Evolutionary conservation across 257 asterid species (phyloP).

Genomic region (Parsonsia alboflavescens): DNA sequence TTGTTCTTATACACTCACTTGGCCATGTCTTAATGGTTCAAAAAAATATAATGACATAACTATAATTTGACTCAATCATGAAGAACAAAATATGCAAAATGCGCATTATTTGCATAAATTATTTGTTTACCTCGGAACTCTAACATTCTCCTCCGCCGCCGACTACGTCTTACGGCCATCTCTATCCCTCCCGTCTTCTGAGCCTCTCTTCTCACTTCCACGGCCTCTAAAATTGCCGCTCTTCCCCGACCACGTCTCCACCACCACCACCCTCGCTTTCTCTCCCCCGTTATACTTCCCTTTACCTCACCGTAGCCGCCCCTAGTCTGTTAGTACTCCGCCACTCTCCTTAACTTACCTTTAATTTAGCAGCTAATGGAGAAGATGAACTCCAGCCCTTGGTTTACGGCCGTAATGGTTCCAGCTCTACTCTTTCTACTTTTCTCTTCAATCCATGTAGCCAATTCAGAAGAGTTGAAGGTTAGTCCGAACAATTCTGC

Average conservation of each 20-base stretch:
- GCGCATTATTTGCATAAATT: too few species aligned
- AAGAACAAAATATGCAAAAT: too few species aligned
- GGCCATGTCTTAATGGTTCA: too few species aligned
- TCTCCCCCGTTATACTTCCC: not conserved
- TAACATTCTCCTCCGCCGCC: too few species aligned
- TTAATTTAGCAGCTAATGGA: not conserved
- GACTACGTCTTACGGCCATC: too few species aligned
- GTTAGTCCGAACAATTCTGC: constrained; percentile 17
- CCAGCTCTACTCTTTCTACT: not conserved
- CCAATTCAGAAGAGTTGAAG: constrained; percentile 12
- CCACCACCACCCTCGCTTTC: not conserved
- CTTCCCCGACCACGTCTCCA: not conserved
- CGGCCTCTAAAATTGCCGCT: not conserved
- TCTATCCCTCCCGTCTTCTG: too few species aligned
- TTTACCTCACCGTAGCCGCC: not conserved
- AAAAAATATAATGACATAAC: too few species aligned
- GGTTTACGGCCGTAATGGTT: not conserved
- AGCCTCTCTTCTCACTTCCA: too few species aligned
- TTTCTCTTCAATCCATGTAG: not conserved
- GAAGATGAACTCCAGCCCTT: not conserved
- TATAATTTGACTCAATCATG: too few species aligned
- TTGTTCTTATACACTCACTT: too few species aligned
- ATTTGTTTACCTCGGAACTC: too few species aligned
- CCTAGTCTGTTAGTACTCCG: not conserved
- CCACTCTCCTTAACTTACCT: not conserved